These are phyloP conservation scores for Leavenworthia alabamica DNA, from an alignment of 345 rosid genomes.

Conservation along the genomic window DNA sequence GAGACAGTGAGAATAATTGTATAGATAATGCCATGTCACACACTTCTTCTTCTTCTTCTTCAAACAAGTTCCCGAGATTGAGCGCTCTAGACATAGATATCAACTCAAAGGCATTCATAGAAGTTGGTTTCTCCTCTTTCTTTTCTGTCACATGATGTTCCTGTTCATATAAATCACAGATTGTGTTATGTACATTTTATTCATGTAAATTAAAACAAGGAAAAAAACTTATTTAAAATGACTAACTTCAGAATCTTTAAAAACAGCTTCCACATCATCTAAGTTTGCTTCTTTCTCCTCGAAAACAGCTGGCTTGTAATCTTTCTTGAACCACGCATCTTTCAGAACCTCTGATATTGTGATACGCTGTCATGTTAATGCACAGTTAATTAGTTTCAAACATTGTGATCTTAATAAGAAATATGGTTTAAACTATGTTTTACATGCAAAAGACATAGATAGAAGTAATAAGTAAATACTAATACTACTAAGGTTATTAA, in stretches of 20 bases:
- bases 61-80: slow-evolving; percentile 89
- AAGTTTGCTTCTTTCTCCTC: slow-evolving; percentile 69
- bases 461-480: not conserved
- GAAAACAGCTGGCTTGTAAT: slow-evolving; percentile 65
- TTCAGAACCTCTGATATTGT: slow-evolving; percentile 68
- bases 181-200: not conserved
- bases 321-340: slow-evolving; percentile 84
- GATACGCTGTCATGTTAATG: slow-evolving; percentile 56
- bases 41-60: slow-evolving; percentile 63
- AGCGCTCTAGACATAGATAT: slow-evolving; percentile 91
- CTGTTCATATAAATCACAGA: slow-evolving; percentile 32
- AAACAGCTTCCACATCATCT: slow-evolving; percentile 93
- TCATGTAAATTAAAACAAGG: not conserved
- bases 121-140: slow-evolving; percentile 77
- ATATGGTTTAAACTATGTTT: not conserved
- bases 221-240: not conserved
- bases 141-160: slow-evolving; percentile 86
- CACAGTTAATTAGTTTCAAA: slow-evolving; percentile 17
- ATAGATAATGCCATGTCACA: not conserved
- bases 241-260: slow-evolving; percentile 79
- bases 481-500: too few species aligned
- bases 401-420: not conserved
- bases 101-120: slow-evolving; percentile 96
- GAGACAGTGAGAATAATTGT: not conserved
- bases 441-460: not conserved